Conservation (phyloP, 768 basidiomycete genomes). For the Lactarius tabidus region DNA sequence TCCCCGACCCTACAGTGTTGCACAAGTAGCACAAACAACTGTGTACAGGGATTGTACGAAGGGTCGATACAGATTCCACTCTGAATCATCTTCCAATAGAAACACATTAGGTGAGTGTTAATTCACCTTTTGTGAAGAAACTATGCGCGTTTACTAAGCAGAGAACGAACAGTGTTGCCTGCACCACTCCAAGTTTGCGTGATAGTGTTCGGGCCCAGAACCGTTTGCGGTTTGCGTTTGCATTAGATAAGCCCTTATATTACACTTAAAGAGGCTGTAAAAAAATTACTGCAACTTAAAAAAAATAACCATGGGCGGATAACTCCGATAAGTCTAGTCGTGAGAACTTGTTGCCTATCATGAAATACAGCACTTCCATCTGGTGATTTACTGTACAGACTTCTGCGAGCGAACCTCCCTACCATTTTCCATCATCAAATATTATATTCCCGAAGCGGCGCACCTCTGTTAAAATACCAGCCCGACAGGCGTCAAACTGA, state of each 20-base stretch:
- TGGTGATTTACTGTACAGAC: no score
- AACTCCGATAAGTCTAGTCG: no score
- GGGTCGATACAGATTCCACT: conserved; percentile 88
- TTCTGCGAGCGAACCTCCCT: no score
- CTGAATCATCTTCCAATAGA: conserved; percentile 69
- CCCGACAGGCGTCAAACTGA: neutral
- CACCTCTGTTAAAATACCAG: no score
- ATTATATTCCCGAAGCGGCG: no score
- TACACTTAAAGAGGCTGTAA: neutral
- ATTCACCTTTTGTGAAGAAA: conserved; percentile 17
- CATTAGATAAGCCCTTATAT: neutral
- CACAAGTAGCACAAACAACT: conserved; percentile 14
- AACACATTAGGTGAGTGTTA: neutral
- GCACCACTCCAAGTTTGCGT: neutral
- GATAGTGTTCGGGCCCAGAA: neutral
- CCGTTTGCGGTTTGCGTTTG: neutral
- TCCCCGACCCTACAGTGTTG: conserved; percentile 52
- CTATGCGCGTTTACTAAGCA: conserved; percentile 1
- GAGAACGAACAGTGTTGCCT: neutral
- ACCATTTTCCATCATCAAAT: no score
- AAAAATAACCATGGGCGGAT: no score
- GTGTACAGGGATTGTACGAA: conserved; percentile 27
- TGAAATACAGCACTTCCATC: no score
- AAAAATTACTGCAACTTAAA: no score
- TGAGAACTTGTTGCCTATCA: no score